Base-by-base conservation (phyloP, 768 basidiomycete species). In the Pleurotus tuoliensis region DNA sequence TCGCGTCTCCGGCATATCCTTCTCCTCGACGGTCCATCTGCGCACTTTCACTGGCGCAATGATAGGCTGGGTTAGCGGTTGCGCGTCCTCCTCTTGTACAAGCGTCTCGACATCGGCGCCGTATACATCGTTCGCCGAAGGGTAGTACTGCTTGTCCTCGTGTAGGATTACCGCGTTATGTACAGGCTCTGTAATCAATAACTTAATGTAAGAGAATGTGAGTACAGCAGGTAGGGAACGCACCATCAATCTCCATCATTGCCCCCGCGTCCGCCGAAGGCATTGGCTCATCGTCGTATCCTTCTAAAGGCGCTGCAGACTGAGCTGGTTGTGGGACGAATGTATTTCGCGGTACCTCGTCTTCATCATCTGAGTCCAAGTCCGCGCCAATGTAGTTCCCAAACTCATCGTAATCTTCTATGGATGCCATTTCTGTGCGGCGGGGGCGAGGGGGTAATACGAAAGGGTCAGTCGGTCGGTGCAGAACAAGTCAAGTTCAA, bases 111-210 rank as follows among this genome's bases (percentile, higher is more conserved):
- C 97, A 57, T 87, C 97, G 39, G 83, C 77, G 2, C 97, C 97
- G 70, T 99, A 99, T 1, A 95, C 84, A 15, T 98, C 94, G 55
- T 78, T 78, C 1, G 97, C 96, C 12, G 90, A 89, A 12, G 94
- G 92, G 69, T 99, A 99, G 71, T 99, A 98, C 70, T 94, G 91
- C 72, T 99, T 99, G 74, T 99, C 91, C 69, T 98, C 97, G 64
- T 98, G 96, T 45, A 98, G 77, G 44, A 98, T 70, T 16, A 94
- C 88, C 48, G 91, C 91, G 58, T 87, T 91, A 61, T 90, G 88
- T 30, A 79, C 71, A 41, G 91, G 89, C 63, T 88, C 92, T 91
- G 63, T 16, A 47, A 46, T 61, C 48, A 24, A 22, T 40, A 41
- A 58, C 44, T 67, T 53, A 59, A 65, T 56, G 44, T 51, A 18